These are phyloP conservation scores for Hypsizygus ulmarius DNA, from an alignment of 1,284 basidiomycete species.

Conservation along the genomic window DNA sequence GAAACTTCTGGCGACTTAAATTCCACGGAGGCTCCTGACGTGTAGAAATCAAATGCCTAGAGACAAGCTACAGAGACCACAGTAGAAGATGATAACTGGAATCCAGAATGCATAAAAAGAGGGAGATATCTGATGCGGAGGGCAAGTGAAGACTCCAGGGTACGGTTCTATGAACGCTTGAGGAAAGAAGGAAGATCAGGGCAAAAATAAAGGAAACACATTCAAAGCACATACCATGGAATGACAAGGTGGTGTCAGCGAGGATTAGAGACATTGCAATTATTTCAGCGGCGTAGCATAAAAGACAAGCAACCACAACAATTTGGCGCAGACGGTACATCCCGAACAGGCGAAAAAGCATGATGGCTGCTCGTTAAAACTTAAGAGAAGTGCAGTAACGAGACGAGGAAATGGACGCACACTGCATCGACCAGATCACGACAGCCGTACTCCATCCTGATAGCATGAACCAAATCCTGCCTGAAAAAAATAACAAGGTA, in stretches of 20 bases:
- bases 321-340: conserved; percentile 20
- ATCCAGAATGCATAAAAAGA: conserved; percentile 28
- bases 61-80: conserved; percentile 22
- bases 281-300: conserved; percentile 21
- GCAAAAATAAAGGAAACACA: neutral
- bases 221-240: conserved; percentile 16
- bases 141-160: conserved; percentile 21
- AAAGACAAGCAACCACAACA: conserved; percentile 16
- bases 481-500: conserved; percentile 2
- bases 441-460: conserved; percentile 14
- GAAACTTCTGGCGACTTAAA: conserved; percentile 8
- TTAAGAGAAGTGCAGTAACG: neutral
- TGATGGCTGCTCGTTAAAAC: conserved; percentile 18
- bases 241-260: conserved; percentile 10
- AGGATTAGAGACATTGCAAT: conserved; percentile 21
- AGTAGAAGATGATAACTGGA: conserved; percentile 25
- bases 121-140: conserved; percentile 18
- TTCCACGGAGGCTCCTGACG: conserved; percentile 6
- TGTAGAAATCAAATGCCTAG: conserved; percentile 19
- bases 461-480: conserved; percentile 14
- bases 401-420: conserved; percentile 12
- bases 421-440: conserved; percentile 28
- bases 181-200: neutral
- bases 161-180: conserved; percentile 10
- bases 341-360: conserved; percentile 28